phyloP scores from a whole-genome alignment of 108 stramenopile genomes.

The Pseudonitzschia delicatissima region DNA sequence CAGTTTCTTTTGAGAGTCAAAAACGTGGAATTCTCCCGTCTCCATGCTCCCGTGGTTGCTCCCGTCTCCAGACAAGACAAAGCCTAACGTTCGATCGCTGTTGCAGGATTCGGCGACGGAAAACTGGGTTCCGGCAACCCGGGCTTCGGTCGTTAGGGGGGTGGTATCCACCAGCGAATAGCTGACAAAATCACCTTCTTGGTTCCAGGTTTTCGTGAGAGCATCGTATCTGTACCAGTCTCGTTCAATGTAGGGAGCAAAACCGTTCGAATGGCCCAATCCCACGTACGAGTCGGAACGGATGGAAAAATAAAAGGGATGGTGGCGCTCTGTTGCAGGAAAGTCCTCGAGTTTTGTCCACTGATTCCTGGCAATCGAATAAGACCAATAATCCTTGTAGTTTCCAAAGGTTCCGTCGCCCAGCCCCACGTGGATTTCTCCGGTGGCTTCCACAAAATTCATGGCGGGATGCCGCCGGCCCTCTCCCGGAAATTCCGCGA shows the following conservation, averaged over 20 bases:
- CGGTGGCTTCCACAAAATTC: slow-evolving; percentile 13
- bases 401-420: slow-evolving; percentile 28
- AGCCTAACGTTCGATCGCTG: slow-evolving; percentile 12
- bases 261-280: slow-evolving; percentile 23
- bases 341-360: slow-evolving; percentile 28
- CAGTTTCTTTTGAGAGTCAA: background rate
- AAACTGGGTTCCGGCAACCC: slow-evolving; percentile 43
- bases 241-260: slow-evolving; percentile 17
- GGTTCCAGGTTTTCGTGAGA: slow-evolving; percentile 1
- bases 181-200: slow-evolving; percentile 21
- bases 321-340: slow-evolving; percentile 23
- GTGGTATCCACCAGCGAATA: background rate
- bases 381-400: slow-evolving; percentile 36
- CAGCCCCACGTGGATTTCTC: slow-evolving; percentile 36
- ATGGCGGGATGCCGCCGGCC: slow-evolving; percentile 34
- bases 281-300: slow-evolving; percentile 25
- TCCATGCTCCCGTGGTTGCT: slow-evolving; percentile 32
- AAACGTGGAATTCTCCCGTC: slow-evolving; percentile 40
- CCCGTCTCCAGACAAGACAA: slow-evolving; percentile 38
- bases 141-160: slow-evolving; percentile 31
- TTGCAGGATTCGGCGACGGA: slow-evolving; percentile 21
- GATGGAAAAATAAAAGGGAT: slow-evolving; percentile 32
- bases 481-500: slow-evolving; percentile 18
- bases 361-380: slow-evolving; percentile 13
- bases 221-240: slow-evolving; percentile 20